Percentiles rank a stretch among this genome's conserved stretches.
Conservation (phyloP, 768 basidiomycete species). For the Kwoniella sp. region DNA sequence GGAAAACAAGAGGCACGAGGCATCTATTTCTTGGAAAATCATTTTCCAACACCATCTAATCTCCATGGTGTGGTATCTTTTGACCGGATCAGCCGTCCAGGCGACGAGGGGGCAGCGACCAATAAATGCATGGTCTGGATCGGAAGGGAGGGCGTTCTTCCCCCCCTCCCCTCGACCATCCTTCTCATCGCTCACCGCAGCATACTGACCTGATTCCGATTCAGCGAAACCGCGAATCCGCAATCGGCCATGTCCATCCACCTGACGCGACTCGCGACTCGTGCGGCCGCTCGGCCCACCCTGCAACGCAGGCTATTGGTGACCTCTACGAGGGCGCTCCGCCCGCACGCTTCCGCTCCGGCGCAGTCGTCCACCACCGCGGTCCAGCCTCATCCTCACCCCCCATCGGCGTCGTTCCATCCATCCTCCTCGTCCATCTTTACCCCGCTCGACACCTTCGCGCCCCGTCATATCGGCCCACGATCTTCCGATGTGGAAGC, state of each 20-base stretch:
- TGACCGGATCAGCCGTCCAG: too few species aligned
- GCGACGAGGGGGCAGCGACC: too few species aligned
- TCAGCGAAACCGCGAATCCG: too few species aligned
- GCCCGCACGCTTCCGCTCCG: constrained; percentile 19
- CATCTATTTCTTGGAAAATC: too few species aligned
- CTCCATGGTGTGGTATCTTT: too few species aligned
- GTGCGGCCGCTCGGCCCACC: constrained; percentile 14
- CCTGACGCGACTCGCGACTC: constrained; percentile 1
- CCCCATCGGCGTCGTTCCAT: constrained; percentile 29
- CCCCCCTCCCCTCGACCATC: too few species aligned
- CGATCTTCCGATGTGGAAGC: constrained; percentile 69
- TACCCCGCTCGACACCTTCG: constrained; percentile 80
- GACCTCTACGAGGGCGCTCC: constrained; percentile 12
- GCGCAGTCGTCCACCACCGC: constrained; percentile 40
- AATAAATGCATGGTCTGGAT: too few species aligned
- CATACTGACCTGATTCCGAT: too few species aligned
- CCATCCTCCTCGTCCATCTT: constrained; percentile 57
- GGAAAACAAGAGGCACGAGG: too few species aligned
- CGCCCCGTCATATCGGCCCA: constrained; percentile 87
- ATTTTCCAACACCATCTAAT: too few species aligned
- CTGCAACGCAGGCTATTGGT: constrained; percentile 4
- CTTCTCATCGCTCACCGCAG: too few species aligned
- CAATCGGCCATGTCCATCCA: constrained; percentile 15
- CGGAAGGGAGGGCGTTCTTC: too few species aligned
- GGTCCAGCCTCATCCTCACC: constrained; percentile 38